Evolutionary conservation across 2,329 filamentous ascomycete genomes (phyloP), one percentile per base, ranked within the genome.

Genomic region (Neophaeococcomyces aloes): DNA sequence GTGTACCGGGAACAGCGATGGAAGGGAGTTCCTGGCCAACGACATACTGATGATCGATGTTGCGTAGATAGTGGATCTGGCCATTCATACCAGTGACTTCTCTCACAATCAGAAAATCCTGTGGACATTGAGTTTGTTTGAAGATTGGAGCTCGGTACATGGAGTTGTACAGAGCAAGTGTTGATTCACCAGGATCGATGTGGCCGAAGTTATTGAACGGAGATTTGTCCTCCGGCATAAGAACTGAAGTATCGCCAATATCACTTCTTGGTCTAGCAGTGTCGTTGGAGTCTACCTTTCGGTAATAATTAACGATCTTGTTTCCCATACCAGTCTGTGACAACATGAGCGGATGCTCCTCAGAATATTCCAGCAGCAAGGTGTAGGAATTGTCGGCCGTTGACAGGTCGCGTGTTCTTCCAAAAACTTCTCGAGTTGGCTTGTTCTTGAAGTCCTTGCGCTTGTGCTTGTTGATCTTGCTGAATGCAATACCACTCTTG

Each of bases 251-350:
- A 65, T 98, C 91, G 46, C 91, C 91, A 49, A 98, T 75, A 3
- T 94, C 86, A 47, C 74, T 63, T 67, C 87, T 93, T 1, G 86
- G 83, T 1, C 85, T 75, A 41, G 77, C 74, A 38, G 79, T 76
- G 48, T 91, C 85, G 35, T 93, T 85, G 27, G 66, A 76, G 59
- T 86, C 83, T 57, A 86, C 86, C 47, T 88, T 79, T 30, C 86
- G 83, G 60, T 95, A 95, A 64, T 96, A 98, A 63, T 98, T 96
- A 69, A 96, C 86, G 46, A 98, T 76, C 42, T 87, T 83, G 61
- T 83, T 94, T 41, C 88, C 88, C 91, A 98, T 98, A 52, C 89
- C 91, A 57, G 95, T 94, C 59, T 94, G 95, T 33, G 89, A 95
- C 49, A 98, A 69, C 47, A 94, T 86, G 7, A 82, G 83, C 0